A percentile compares a stretch with the other conserved stretches of the same genome.
Conservation (phyloP, 208 protist species). For the Trypanosoma lewisi region DNA sequence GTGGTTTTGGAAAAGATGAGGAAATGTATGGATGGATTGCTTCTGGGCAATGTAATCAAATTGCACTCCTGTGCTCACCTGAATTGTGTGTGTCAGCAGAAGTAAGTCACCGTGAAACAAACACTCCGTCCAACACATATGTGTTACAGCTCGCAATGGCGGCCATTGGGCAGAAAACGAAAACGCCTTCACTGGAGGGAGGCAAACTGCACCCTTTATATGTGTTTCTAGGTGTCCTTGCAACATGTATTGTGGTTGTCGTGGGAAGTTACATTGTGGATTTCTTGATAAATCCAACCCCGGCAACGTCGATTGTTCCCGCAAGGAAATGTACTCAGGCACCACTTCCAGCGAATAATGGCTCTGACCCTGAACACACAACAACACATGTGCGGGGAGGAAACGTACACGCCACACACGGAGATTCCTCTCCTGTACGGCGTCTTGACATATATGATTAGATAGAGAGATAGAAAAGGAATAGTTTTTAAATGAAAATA, state of each 20-base stretch:
- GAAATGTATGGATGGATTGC: constrained; percentile 31
- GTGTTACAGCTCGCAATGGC: constrained; percentile 1
- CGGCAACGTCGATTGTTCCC: neutral
- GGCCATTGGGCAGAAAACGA: neutral
- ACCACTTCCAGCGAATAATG: neutral
- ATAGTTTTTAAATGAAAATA: neutral
- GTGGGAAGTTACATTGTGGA: constrained; percentile 41
- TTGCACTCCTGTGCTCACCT: constrained; percentile 37
- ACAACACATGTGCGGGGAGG: neutral
- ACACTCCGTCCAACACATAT: neutral
- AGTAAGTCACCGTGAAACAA: constrained; percentile 9
- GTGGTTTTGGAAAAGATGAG: neutral
- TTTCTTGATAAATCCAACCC: constrained; percentile 60
- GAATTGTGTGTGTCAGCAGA: constrained; percentile 18
- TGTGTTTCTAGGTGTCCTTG: constrained; percentile 39
- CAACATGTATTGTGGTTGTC: constrained; percentile 34
- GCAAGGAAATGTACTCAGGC: neutral
- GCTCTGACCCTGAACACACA: neutral
- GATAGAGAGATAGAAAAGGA: too few species aligned
- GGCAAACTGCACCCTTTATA: constrained; percentile 22
- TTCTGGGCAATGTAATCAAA: constrained; percentile 26
- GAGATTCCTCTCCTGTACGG: constrained; percentile 4
- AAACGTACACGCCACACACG: neutral
- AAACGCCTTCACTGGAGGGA: neutral
- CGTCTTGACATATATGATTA: constrained; percentile 17